Evolutionary conservation across 495 filamentous ascomycete genomes (phyloP).

Genomic region (Xylaria cubensis): DNA sequence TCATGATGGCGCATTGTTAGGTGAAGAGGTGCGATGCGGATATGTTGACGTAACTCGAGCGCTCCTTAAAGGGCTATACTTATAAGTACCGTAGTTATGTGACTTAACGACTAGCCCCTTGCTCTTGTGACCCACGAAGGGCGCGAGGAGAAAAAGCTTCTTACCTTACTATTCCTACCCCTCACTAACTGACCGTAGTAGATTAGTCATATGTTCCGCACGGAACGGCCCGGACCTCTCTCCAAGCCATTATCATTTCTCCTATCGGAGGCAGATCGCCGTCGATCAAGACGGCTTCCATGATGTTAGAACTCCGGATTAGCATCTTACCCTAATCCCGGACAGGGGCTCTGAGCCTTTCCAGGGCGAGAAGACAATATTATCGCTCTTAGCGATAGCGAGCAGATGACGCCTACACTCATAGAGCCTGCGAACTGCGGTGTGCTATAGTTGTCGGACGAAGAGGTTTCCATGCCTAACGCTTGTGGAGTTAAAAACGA

Average conservation of each 20-base stretch:
- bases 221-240: conserved; percentile 5
- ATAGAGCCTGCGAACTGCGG: conserved; percentile 46
- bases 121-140: neutral
- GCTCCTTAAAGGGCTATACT: neutral
- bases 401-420: conserved; percentile 56
- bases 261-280: neutral
- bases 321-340: neutral
- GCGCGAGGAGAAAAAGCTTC: neutral
- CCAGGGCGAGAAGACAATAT: conserved; percentile 53
- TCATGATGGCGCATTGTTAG: conserved; percentile 6
- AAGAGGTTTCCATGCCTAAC: conserved; percentile 48
- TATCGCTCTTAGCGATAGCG: conserved; percentile 59
- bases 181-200: neutral
- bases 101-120: neutral
- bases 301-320: neutral
- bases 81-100: neutral
- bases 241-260: neutral
- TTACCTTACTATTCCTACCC: conserved; percentile 8
- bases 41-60: neutral
- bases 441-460: conserved; percentile 49
- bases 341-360: conserved; percentile 22
- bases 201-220: neutral
- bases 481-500: conserved; percentile 46
- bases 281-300: neutral
- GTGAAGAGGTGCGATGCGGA: neutral